These are phyloP conservation scores for Zymoseptoria tritici DNA, from an alignment of 2,329 filamentous ascomycete genomes.

Conservation along the genomic window DNA sequence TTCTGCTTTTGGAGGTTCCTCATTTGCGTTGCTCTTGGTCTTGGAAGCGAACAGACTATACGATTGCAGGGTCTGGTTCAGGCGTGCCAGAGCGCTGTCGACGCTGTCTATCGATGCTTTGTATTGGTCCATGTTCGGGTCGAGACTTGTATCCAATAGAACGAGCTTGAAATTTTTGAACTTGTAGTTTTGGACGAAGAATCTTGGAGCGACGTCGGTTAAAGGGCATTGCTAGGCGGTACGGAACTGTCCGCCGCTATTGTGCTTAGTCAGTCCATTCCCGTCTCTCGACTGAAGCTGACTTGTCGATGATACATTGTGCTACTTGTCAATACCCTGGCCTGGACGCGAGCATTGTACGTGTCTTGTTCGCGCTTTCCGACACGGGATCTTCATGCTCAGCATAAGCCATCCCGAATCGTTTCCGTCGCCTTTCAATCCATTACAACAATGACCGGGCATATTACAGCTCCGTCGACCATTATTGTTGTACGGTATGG, in stretches of 20 bases:
- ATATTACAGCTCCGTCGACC: not conserved
- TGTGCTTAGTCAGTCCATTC: not conserved
- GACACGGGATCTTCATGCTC: not conserved
- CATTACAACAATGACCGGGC: not conserved
- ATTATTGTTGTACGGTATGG: not conserved
- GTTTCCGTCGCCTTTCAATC: not conserved
- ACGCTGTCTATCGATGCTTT: constrained; percentile 24
- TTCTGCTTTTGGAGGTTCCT: not conserved
- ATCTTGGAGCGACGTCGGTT: not conserved
- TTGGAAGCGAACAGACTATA: constrained; percentile 19
- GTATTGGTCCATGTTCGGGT: constrained; percentile 23
- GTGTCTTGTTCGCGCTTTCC: not conserved
- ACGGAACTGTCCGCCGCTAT: not conserved
- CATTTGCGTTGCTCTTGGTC: not conserved
- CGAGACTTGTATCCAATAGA: not conserved
- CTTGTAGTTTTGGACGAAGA: not conserved
- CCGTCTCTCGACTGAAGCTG: not conserved
- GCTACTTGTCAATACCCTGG: not conserved
- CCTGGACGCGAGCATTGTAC: not conserved
- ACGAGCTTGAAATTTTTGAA: constrained; percentile 3
- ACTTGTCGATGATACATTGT: not conserved
- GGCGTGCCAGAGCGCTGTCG: constrained; percentile 23
- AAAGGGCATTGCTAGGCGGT: not conserved
- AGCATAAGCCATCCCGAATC: not conserved
- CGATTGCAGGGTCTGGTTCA: constrained; percentile 26